Evolutionary conservation across 73 alveolate genomes (phyloP).

Genomic region (Symbiodinium natans): DNA sequence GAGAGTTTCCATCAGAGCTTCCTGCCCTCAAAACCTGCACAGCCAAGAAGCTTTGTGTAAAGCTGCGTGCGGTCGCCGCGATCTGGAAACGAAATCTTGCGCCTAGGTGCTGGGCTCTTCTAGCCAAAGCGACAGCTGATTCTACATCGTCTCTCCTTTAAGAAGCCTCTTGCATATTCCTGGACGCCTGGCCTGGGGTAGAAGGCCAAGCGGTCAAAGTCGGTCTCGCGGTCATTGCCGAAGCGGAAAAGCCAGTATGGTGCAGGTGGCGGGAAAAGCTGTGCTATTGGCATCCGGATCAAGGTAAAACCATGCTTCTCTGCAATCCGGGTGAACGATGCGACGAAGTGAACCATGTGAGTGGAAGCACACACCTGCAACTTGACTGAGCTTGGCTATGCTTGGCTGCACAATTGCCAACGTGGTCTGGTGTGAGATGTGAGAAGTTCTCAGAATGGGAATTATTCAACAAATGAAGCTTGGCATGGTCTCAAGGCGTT

Average conservation of each 20-base stretch:
- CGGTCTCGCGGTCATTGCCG: constrained; percentile 72
- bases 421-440: background rate
- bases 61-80: constrained; percentile 26
- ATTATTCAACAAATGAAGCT: too few relatives aligned
- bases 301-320: constrained; percentile 76
- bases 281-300: constrained; percentile 74
- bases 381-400: background rate
- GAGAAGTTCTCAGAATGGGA: background rate
- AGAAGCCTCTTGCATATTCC: too few relatives aligned
- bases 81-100: constrained; percentile 67
- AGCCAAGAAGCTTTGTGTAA: background rate
- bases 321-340: constrained; percentile 53
- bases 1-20: too few relatives aligned
- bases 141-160: too few relatives aligned
- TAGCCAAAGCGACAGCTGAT: too few relatives aligned
- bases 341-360: constrained; percentile 77
- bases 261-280: constrained; percentile 76
- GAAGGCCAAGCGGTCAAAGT: constrained; percentile 75
- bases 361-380: constrained; percentile 60
- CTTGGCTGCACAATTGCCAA: background rate
- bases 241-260: constrained; percentile 83
- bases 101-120: constrained; percentile 41
- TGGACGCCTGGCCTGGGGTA: constrained; percentile 67
- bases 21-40: too few relatives aligned
- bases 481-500: too few relatives aligned